Evolutionary conservation across 2,329 filamentous ascomycete species (phyloP).

Genomic region (Verticillium nubilum): DNA sequence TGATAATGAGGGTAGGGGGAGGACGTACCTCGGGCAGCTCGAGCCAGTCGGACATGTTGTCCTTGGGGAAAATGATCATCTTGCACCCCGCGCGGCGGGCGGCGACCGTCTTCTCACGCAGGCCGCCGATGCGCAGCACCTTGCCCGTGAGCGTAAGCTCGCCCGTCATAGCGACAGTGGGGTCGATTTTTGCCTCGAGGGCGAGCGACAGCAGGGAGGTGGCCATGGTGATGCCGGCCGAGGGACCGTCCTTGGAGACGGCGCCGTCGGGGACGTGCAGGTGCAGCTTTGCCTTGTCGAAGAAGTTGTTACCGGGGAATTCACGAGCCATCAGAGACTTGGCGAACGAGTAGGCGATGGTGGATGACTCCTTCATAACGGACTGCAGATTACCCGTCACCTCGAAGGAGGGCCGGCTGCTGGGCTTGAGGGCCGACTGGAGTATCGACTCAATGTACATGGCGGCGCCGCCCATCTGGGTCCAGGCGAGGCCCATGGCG

Average conservation of each 20-base stretch:
- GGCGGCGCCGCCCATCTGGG: constrained; percentile 90
- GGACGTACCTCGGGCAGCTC: constrained; percentile 86
- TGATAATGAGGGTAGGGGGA: too few relatives aligned
- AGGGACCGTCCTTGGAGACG: constrained; percentile 89
- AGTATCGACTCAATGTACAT: constrained; percentile 97
- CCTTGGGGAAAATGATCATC: constrained; percentile 89
- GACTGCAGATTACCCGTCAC: constrained; percentile 92
- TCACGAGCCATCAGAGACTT: constrained; percentile 81
- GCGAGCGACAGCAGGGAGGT: constrained; percentile 83
- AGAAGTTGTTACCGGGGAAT: constrained; percentile 90
- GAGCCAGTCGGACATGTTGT: constrained; percentile 96
- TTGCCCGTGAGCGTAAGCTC: constrained; percentile 97
- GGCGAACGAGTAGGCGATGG: constrained; percentile 92
- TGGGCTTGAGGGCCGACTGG: constrained; percentile 70
- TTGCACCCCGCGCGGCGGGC: constrained; percentile 87
- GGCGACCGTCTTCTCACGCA: constrained; percentile 96
- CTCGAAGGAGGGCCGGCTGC: constrained; percentile 73
- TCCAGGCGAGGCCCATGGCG: constrained; percentile 97
- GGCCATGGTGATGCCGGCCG: constrained; percentile 97
- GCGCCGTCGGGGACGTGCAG: constrained; percentile 95
- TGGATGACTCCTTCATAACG: constrained; percentile 97
- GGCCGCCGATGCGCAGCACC: constrained; percentile 86
- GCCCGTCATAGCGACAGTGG: constrained; percentile 94
- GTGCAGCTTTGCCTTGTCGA: constrained; percentile 92
- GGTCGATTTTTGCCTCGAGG: constrained; percentile 70